Percentiles rank a stretch among this genome's conserved stretches.
These are phyloP conservation scores for Bryopsis sp. DNA, from an alignment of 139 green algal genomes.

Conservation along the genomic window DNA sequence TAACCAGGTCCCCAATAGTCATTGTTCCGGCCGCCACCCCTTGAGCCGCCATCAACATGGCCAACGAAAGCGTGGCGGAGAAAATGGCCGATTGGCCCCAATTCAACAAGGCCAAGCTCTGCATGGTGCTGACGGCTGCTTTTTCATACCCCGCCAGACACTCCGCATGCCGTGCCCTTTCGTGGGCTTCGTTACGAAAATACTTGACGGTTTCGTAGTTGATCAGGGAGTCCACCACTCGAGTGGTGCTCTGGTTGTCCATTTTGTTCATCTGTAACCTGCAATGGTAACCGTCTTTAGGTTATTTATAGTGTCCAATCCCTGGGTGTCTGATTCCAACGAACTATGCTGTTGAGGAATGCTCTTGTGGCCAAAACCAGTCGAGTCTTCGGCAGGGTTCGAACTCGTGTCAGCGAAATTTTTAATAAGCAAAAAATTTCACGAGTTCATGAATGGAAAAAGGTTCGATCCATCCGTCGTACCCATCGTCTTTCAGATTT, in stretches of 20 bases:
- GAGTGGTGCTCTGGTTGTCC: constrained; percentile 33
- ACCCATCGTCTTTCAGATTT: no score
- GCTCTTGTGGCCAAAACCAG: no score
- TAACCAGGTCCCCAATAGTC: constrained; percentile 88
- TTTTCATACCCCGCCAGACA: constrained; percentile 53
- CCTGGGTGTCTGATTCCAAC: no score
- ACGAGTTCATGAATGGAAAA: no score
- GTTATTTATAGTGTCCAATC: no score
- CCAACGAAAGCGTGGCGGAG: constrained; percentile 45
- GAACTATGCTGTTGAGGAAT: no score
- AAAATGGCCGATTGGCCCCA: constrained; percentile 92
- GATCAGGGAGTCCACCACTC: constrained; percentile 82
- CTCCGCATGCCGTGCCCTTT: constrained; percentile 69
- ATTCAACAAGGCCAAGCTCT: constrained; percentile 81
- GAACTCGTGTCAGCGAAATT: no score
- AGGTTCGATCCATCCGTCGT: no score
- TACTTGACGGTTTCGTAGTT: constrained; percentile 97
- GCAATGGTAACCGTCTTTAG: no score
- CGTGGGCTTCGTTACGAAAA: constrained; percentile 83
- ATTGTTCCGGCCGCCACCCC: constrained; percentile 48
- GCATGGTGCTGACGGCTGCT: constrained; percentile 68
- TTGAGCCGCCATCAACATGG: constrained; percentile 68
- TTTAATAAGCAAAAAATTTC: no score
- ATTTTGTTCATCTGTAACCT: constrained; percentile 20
- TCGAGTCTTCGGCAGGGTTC: no score